phyloP scores from a whole-genome alignment of 441 rosid species.

The Brassica balearica region DNA sequence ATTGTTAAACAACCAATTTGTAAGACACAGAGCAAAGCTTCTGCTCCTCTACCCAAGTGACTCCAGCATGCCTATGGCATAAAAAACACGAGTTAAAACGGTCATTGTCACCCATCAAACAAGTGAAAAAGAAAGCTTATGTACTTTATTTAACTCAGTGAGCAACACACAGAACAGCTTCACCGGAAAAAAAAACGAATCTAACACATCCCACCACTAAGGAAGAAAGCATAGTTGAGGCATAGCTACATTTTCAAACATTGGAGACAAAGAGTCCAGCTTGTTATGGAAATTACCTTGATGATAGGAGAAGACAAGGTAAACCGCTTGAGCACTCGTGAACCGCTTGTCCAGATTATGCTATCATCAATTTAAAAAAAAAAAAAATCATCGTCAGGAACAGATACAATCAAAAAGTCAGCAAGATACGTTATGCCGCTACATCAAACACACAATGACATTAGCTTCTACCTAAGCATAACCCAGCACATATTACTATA shows the following conservation, averaged over 20 bases:
- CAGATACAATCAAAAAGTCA: conserved; percentile 22
- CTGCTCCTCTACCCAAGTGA: conserved; percentile 65
- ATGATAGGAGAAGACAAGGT: conserved; percentile 72
- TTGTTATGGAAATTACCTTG: conserved; percentile 53
- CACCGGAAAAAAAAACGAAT: neutral
- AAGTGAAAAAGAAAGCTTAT: neutral
- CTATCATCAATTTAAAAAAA: conserved; percentile 45
- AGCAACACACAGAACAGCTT: conserved; percentile 21
- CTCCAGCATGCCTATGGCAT: conserved; percentile 89
- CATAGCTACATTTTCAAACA: neutral
- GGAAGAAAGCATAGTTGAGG: neutral
- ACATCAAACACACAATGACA: conserved; percentile 19
- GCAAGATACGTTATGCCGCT: neutral
- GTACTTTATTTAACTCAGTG: conserved; percentile 16
- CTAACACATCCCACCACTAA: neutral
- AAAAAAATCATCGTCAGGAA: conserved; percentile 7
- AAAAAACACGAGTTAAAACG: conserved; percentile 25
- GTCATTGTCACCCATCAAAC: conserved; percentile 18
- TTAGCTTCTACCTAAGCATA: conserved; percentile 22
- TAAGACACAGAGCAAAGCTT: conserved; percentile 82
- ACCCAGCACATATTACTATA: neutral
- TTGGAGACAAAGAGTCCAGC: conserved; percentile 6
- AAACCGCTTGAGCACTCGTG: conserved; percentile 85
- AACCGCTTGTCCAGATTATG: conserved; percentile 83
- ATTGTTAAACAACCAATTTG: conserved; percentile 72